Percentiles rank a stretch among this genome's conserved stretches.
Evolutionary conservation across 305 asterid genomes (phyloP).

Genomic region (Fraxinus albicans): DNA sequence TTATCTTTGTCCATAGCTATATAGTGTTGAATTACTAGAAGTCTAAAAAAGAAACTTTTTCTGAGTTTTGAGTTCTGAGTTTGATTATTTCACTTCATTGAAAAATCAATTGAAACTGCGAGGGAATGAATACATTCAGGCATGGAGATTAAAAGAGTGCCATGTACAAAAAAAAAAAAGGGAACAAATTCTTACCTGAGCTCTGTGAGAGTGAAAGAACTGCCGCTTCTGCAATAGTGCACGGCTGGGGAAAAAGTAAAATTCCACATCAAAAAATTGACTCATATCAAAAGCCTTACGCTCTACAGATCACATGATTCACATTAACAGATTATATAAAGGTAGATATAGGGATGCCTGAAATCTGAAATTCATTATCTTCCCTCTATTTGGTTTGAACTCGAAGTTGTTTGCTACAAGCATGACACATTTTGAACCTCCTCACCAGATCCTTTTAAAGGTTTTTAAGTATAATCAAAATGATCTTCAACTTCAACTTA

Average conservation of each 20-base stretch:
- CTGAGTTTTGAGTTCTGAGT: conserved; percentile 9
- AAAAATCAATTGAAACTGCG: background rate
- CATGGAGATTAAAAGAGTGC: background rate
- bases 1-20: background rate
- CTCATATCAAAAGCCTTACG: conserved; percentile 1
- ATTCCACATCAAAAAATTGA: conserved; percentile 16
- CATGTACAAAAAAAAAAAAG: conserved; percentile 4
- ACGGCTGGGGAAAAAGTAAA: conserved; percentile 46
- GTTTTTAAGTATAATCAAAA: background rate
- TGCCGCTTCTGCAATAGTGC: conserved; percentile 93
- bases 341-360: conserved; percentile 13
- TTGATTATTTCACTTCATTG: background rate
- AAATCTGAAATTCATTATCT: conserved; percentile 7
- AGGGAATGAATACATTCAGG: conserved; percentile 12
- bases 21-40: conserved; percentile 4
- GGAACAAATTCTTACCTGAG: conserved; percentile 66
- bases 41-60: conserved; percentile 4
- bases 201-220: conserved; percentile 99
- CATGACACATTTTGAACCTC: background rate
- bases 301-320: conserved; percentile 13
- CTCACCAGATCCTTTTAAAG: background rate
- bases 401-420: background rate
- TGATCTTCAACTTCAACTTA: background rate
- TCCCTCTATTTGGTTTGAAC: conserved; percentile 17
- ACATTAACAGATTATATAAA: conserved; percentile 5